These are phyloP conservation scores for Sporothrix brunneoviolacea DNA, from an alignment of 2,329 filamentous ascomycete genomes.

Conservation along the genomic window DNA sequence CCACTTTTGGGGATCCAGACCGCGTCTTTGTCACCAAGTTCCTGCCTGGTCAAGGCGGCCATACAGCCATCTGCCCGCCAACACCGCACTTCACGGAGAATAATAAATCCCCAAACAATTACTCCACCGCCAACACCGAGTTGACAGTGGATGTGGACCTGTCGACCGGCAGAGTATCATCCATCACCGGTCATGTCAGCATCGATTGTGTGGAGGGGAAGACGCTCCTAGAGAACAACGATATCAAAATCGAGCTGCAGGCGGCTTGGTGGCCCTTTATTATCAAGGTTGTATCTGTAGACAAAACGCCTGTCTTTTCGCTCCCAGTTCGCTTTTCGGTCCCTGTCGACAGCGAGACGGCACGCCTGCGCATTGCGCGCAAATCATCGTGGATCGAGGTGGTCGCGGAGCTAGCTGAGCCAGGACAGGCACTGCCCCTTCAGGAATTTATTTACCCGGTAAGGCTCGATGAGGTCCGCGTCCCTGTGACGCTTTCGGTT, in stretches of 20 bases:
- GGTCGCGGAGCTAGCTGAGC: constrained; percentile 29
- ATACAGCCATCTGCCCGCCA: constrained; percentile 22
- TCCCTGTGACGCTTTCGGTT: constrained; percentile 33
- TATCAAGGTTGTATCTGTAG: constrained; percentile 35
- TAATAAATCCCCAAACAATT: no score
- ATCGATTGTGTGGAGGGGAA: constrained; percentile 31
- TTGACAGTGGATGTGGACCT: constrained; percentile 27
- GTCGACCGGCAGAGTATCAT: constrained; percentile 24
- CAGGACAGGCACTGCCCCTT: constrained; percentile 19
- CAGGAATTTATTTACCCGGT: constrained; percentile 33
- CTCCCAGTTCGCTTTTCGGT: constrained; percentile 33
- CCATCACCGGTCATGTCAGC: constrained; percentile 35
- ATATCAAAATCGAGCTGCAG: constrained; percentile 29
- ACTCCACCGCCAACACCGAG: constrained; percentile 12
- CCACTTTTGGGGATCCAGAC: constrained; percentile 23
- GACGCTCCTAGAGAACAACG: constrained; percentile 33
- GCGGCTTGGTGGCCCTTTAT: constrained; percentile 34
- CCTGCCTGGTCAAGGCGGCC: constrained; percentile 28
- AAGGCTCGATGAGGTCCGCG: constrained; percentile 19
- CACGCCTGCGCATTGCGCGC: constrained; percentile 36
- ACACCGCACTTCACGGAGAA: background rate
- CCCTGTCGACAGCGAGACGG: constrained; percentile 30
- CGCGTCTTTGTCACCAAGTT: constrained; percentile 32
- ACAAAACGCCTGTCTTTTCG: constrained; percentile 24
- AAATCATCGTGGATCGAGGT: constrained; percentile 40